Evolutionary conservation across 768 basidiomycete genomes (phyloP).

Genomic region (Sistotremastrum niveocremeum): DNA sequence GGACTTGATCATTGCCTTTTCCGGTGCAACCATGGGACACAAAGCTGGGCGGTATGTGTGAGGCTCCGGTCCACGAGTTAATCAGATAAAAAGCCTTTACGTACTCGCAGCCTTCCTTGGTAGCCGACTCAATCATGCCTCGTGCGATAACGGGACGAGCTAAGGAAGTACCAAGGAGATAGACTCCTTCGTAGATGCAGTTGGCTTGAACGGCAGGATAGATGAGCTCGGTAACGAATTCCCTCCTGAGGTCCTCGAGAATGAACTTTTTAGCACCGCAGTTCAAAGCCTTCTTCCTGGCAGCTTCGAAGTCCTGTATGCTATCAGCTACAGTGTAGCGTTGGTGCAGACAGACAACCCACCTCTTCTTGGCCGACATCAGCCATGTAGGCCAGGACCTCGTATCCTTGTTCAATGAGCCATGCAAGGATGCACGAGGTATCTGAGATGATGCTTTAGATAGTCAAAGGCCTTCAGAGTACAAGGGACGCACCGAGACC

Average conservation of each 20-base stretch:
- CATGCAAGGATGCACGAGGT: constrained; percentile 99
- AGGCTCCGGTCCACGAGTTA: not conserved
- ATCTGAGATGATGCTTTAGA: constrained; percentile 34
- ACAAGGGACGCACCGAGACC: constrained; percentile 63
- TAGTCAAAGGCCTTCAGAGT: not conserved
- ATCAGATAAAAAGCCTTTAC: constrained; percentile 15
- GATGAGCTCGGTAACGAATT: constrained; percentile 92
- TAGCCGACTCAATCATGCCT: constrained; percentile 93
- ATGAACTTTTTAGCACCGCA: constrained; percentile 97
- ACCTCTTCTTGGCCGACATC: constrained; percentile 91
- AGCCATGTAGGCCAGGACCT: constrained; percentile 95
- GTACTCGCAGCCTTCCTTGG: constrained; percentile 89
- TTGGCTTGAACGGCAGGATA: constrained; percentile 98
- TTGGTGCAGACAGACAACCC: constrained; percentile 4
- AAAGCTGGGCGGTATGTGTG: constrained; percentile 35
- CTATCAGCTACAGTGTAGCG: not conserved
- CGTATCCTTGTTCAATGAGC: constrained; percentile 97
- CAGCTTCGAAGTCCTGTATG: constrained; percentile 80
- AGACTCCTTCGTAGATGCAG: constrained; percentile 97
- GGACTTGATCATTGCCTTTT: constrained; percentile 99
- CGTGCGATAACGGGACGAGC: constrained; percentile 98
- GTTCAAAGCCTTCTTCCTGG: constrained; percentile 73
- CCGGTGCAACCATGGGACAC: constrained; percentile 99
- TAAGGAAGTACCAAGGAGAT: constrained; percentile 93
- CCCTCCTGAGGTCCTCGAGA: constrained; percentile 85